Evolutionary conservation across 352 stramenopile species (phyloP), one percentile per base, ranked within the genome.

Genomic region (Globisporangium heterothallicum): DNA sequence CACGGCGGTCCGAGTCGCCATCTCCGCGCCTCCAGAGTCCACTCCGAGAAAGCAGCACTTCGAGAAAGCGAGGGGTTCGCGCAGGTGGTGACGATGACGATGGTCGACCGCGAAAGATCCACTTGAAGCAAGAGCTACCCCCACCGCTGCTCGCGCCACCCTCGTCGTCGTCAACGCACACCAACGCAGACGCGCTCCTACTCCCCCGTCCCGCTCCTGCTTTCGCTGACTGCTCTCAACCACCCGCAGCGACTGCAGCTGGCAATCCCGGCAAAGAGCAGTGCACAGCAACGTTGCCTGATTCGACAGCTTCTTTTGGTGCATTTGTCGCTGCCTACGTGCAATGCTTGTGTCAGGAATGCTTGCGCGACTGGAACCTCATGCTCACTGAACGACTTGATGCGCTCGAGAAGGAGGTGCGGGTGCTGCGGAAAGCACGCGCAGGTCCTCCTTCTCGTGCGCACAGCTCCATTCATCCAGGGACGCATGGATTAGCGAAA

Each of bases 261-360:
- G n/a, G n/a, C n/a, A n/a, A n/a, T n/a, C n/a, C n/a, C n/a, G n/a
- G n/a, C n/a, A 40, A 21, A 14, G 25, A 26, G 18, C 53, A 4
- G 34, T 44, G 47, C 16, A 36, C 12, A 29, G 36, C 40, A 3
- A 13, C 32, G 45, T 6, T 47, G 34, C 26, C 35, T 35, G 21
- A 14, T 42, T 21, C 53, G 51, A 30, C 35, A 58, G 47, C 42
- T 4, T 13, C 56, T 22, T 21, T 64, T 56, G 18, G 18, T 27
- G 43, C 43, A 27, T 52, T 49, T 48, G 22, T 51, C 6, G 2
- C 35, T 6, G 49, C 56, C 19, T 67, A 54, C 29, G 16, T 53
- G 2, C 42, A 40, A 9, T 67, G 59, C 18, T 55, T 49, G 30
- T 67, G 54, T 30, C 50, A 36, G 6, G 6, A 27, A 29, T 68